A percentile compares a stretch with the other conserved stretches of the same genome.
phyloP scores from a whole-genome alignment of 2,329 filamentous ascomycete species.

The Blastomyces percursus region DNA sequence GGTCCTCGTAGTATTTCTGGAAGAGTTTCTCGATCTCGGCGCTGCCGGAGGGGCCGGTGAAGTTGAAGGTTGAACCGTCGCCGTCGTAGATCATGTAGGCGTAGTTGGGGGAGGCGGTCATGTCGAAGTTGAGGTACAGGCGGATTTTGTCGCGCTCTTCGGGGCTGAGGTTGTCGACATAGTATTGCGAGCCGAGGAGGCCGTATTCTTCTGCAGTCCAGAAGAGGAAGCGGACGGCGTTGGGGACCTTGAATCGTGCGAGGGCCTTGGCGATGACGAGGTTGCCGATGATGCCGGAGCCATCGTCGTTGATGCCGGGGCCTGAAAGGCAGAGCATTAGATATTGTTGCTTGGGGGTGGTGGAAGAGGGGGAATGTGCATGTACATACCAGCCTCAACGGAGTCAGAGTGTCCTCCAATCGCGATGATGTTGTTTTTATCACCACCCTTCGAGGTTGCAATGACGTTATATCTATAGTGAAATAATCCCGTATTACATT shows the following conservation, averaged over 20 bases:
- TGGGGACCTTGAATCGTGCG: constrained; percentile 60
- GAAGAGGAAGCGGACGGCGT: constrained; percentile 56
- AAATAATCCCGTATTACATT: constrained; percentile 14
- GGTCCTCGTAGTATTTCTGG: constrained; percentile 52
- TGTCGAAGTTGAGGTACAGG: constrained; percentile 61
- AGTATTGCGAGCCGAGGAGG: constrained; percentile 49
- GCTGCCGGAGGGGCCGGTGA: constrained; percentile 50
- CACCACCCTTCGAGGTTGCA: constrained; percentile 48
- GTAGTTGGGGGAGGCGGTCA: constrained; percentile 57
- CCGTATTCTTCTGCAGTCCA: constrained; percentile 56
- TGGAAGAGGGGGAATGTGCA: neutral
- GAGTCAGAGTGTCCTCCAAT: constrained; percentile 53
- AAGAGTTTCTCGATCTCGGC: constrained; percentile 59
- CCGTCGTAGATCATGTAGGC: constrained; percentile 47
- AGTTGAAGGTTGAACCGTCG: constrained; percentile 45
- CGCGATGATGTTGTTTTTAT: constrained; percentile 48
- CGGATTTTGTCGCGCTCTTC: constrained; percentile 48
- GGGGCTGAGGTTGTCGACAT: constrained; percentile 40
- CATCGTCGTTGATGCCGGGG: constrained; percentile 69
- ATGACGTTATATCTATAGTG: constrained; percentile 44
- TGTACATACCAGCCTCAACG: constrained; percentile 34
- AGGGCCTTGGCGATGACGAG: constrained; percentile 51
- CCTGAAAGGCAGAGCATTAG: constrained; percentile 24
- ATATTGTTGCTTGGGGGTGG: neutral
- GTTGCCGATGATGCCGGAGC: constrained; percentile 53